Evolutionary conservation across 1,139 yeast genomes (phyloP), one percentile per base, ranked within the genome.

Genomic region (Debaryomyces singareniensis): DNA sequence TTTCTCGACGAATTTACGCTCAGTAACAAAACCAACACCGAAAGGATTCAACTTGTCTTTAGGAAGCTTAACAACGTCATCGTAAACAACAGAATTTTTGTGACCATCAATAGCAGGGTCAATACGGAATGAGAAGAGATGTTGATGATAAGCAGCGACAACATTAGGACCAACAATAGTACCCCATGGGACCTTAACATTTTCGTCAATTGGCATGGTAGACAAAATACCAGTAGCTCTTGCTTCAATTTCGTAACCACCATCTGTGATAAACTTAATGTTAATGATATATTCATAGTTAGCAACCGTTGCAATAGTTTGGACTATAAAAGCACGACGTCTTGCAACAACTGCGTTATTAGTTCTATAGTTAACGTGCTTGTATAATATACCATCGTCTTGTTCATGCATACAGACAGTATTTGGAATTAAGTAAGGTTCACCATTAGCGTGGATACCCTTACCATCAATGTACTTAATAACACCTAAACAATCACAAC

Each of bases 401-500:
- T 83, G 94, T 60, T 85, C 95, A 53, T 85, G 95, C 79, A 85
- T 70, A 68, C 95, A 85, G 33, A 85, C 73, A 28, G 89, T 81
- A 55, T 78, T 80, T 49, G 85, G 79, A 40, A 80, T 64, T 35
- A 75, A 60, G 38, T 60, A 61, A 33, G 86, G 83, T 36, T 72
- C 75, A 54, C 95, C 95, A 33, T 66, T 61, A 28, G 72, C 66
- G 47, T 76, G 69, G 38, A 73, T 68, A 40, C 78, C 69, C 42
- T 68, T 55, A 36, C 81, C 80, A 50, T 83, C 89, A 50, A 84
- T 58, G 63, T 85, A 85, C 54, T 82, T 78, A 57, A 85, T 83
- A 42, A 79, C 80, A 44, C 95, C 95, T 35, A 85, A 71, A 68
- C 95, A 85, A 63, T 85, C 95, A 61, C 95, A 85, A 30, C 95